Evolutionary conservation across 2,329 filamentous ascomycete species (phyloP).

Genomic region (Hymenoscyphus albidus): DNA sequence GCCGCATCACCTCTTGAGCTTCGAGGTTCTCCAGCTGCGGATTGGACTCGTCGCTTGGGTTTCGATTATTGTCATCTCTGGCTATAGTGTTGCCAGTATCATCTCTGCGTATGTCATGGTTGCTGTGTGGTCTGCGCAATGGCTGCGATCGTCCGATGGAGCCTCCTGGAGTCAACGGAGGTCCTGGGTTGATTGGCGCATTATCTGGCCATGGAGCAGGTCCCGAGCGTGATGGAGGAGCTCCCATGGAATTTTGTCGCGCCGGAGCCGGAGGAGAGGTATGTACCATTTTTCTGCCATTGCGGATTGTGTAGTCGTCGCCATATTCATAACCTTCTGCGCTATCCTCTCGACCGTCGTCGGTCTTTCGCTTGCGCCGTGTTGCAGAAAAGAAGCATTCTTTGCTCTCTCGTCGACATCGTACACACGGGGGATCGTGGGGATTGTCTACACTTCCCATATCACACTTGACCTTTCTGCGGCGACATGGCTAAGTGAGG

Average conservation of each 20-base stretch:
- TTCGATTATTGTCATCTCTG: constrained; percentile 24
- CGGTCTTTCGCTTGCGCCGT: constrained; percentile 80
- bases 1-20: constrained; percentile 60
- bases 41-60: constrained; percentile 47
- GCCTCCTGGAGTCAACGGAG: constrained; percentile 62
- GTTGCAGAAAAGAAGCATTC: constrained; percentile 97
- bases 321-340: constrained; percentile 40
- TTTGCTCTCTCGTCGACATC: constrained; percentile 91
- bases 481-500: constrained; percentile 42
- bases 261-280: constrained; percentile 38
- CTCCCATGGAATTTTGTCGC: constrained; percentile 36
- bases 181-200: constrained; percentile 26
- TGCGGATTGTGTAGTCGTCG: constrained; percentile 66
- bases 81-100: too few species aligned
- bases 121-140: constrained; percentile 54
- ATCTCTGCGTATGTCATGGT: constrained; percentile 11
- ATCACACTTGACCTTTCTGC: constrained; percentile 54
- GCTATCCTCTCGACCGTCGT: constrained; percentile 50
- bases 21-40: constrained; percentile 62
- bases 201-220: constrained; percentile 33
- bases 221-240: constrained; percentile 23
- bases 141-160: constrained; percentile 64
- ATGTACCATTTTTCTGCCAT: constrained; percentile 63
- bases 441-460: constrained; percentile 82
- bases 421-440: constrained; percentile 86